These are phyloP conservation scores for Nannochloris sp. DNA, from an alignment of 139 green algal genomes.

Conservation along the genomic window DNA sequence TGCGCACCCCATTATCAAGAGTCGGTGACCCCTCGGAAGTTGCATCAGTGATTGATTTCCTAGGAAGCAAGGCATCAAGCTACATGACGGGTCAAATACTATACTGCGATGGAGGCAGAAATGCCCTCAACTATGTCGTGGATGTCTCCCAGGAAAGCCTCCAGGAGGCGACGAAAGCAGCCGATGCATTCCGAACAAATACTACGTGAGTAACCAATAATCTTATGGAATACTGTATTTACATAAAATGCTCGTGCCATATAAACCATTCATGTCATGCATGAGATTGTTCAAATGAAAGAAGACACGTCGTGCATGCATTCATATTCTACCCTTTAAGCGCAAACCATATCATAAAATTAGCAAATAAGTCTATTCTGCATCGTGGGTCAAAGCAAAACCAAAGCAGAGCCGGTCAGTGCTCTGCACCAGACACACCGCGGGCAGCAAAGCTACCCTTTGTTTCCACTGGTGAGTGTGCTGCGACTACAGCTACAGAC, in stretches of 20 bases:
- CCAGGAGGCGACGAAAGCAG: neutral
- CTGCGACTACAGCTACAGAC: conserved; percentile 15
- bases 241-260: too few species aligned
- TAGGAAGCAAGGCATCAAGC: conserved; percentile 50
- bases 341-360: too few species aligned
- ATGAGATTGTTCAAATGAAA: too few species aligned
- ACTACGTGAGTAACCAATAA: too few species aligned
- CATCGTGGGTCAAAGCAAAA: too few species aligned
- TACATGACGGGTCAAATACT: conserved; percentile 77
- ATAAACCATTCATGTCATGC: too few species aligned
- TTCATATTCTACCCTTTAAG: too few species aligned
- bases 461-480: conserved; percentile 21
- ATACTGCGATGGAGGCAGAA: conserved; percentile 68
- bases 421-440: neutral
- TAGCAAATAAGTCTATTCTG: too few species aligned
- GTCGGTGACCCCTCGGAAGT: conserved; percentile 68
- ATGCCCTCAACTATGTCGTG: conserved; percentile 76
- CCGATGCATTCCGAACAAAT: too few species aligned
- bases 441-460: conserved; percentile 34
- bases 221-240: too few species aligned
- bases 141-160: conserved; percentile 13
- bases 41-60: conserved; percentile 54
- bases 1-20: conserved; percentile 60
- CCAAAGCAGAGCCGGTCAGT: too few species aligned
- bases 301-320: too few species aligned